Evolutionary conservation across 257 asterid species (phyloP), one percentile per base, ranked within the genome.

Genomic region (Solanum pimpinellifolium): DNA sequence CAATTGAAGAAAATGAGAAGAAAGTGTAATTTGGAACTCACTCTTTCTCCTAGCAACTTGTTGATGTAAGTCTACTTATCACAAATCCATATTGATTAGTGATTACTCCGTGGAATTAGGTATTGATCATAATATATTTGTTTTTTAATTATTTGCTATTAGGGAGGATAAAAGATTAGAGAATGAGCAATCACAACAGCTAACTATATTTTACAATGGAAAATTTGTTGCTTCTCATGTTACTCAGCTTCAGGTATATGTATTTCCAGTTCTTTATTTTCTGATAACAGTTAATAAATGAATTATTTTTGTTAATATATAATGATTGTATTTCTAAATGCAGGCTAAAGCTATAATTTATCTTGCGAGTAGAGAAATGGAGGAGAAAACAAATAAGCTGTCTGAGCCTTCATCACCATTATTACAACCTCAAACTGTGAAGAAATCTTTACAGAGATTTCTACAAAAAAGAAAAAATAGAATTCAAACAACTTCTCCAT

Each of bases 151-250:
- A 47, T 47, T 77, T 35, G 20, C 87, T 70, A 60, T 76, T 78
- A 78, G 39, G 59, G 76, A n/a, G 75, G 41, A 23, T 41, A 11
- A 65, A 3, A 18, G 14, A 65, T 35, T 35, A 83, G 83, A 78
- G 81, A 52, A 52, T 52, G 49, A 85, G 49, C 21, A 85, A 9
- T 27, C 35, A 8, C 86, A 92, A 88, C 89, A 87, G 85, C 80
- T 92, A 31, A 93, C 95, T 4, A 89, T 92, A n/a, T 91, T 93
- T 92, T 91, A 92, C 90, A 89, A 94, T 9, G 97, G 96, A 52
- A 76, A 47, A 56, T 80, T 93, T 69, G 88, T 89, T 41, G 87
- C 87, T 82, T 92, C 90, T 84, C 93, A 94, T 70, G 94, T 91
- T 8, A 92, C 97, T 0, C 94, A 94, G 68, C 83, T 86, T 65